A percentile compares a stretch with the other conserved stretches of the same genome.
These are phyloP conservation scores for Penstemon newberryi DNA, from an alignment of 257 asterid species.

Conservation along the genomic window DNA sequence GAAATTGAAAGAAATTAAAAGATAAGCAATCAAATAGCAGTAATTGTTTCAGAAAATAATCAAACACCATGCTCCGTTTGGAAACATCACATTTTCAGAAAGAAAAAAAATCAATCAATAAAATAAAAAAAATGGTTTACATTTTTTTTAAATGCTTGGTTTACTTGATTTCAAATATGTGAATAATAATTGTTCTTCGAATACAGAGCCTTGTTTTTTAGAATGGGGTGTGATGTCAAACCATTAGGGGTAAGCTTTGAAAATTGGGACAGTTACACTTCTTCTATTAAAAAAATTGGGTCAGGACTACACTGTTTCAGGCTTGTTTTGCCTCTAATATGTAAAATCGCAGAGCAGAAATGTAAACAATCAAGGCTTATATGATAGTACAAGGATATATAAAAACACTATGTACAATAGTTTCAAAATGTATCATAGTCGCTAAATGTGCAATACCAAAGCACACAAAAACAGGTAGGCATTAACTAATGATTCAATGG, in stretches of 20 bases:
- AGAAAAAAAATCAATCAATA: too few species aligned
- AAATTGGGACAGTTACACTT: neutral
- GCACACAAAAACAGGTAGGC: conserved; percentile 14
- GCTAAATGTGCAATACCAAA: conserved; percentile 15
- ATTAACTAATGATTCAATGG: conserved; percentile 21
- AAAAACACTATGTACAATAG: too few species aligned
- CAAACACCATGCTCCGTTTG: neutral
- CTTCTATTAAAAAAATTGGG: neutral
- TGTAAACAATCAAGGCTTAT: too few species aligned
- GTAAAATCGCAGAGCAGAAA: neutral
- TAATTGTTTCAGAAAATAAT: neutral
- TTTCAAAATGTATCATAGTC: neutral
- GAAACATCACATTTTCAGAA: neutral
- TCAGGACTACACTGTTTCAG: too few species aligned
- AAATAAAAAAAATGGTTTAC: neutral
- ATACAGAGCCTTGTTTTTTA: neutral
- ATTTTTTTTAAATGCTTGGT: neutral
- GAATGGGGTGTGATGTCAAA: neutral
- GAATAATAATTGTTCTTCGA: neutral
- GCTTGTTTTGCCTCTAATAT: neutral
- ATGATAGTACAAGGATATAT: neutral
- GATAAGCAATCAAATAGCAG: neutral
- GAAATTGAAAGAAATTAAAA: neutral
- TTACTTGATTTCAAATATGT: neutral
- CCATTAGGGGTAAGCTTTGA: neutral